Conservation (phyloP, 371 early-diverging fungal species). For the Batkoa obscura region DNA sequence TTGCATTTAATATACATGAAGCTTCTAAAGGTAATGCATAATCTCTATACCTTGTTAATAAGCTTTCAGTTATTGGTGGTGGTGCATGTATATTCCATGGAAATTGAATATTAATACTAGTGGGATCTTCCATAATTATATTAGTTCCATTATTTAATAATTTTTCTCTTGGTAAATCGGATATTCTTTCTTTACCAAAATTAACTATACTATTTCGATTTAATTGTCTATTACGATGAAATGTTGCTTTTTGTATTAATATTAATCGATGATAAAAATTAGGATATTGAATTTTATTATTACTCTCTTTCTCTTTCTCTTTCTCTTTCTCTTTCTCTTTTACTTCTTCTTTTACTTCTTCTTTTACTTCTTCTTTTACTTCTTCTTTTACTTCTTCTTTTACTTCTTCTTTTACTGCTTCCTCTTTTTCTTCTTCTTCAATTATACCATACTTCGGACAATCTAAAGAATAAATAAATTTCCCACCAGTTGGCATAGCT, state of each 20-base stretch:
- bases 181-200: constrained; percentile 20
- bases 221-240: constrained; percentile 26
- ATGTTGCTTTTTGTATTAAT: constrained; percentile 37
- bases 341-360: no score
- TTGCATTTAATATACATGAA: constrained; percentile 40
- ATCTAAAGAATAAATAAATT: constrained; percentile 54
- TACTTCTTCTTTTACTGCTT: no score
- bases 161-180: constrained; percentile 33
- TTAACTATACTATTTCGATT: constrained; percentile 14
- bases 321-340: no score
- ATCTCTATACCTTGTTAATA: constrained; percentile 54
- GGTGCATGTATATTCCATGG: constrained; percentile 69
- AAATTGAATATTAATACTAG: constrained; percentile 26
- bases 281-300: no score
- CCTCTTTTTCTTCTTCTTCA: no score
- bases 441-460: no score
- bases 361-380: no score
- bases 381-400: no score
- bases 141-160: constrained; percentile 14
- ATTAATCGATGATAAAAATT: constrained; percentile 66
- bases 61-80: constrained; percentile 56
- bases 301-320: no score
- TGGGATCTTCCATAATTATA: no score
- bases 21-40: constrained; percentile 42
- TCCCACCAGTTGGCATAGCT: constrained; percentile 55